Evolutionary conservation across 1,284 basidiomycete genomes (phyloP), one percentile per base, ranked within the genome.

Genomic region (Meripilus lineatus): DNA sequence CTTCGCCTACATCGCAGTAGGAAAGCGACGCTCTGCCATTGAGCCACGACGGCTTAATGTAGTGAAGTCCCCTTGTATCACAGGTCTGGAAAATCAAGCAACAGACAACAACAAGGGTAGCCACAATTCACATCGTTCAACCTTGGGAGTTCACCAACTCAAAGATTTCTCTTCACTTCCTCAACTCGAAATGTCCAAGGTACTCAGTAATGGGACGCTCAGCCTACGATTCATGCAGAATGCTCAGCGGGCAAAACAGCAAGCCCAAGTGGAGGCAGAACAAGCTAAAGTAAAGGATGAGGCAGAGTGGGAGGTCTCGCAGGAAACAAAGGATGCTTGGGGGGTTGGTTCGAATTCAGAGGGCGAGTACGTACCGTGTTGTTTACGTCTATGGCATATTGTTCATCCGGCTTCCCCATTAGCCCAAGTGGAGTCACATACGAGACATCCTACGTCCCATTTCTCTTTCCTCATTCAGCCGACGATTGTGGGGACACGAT

Each of bases 161-260:
- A n/a, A n/a, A n/a, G n/a, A n/a, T n/a, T n/a, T n/a, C n/a, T n/a
- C n/a, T n/a, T n/a, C n/a, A n/a, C n/a, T n/a, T n/a, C n/a, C n/a
- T n/a, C n/a, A n/a, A n/a, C n/a, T n/a, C n/a, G 28, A 8, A 10
- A 80, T 78, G 77, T 65, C 71, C 14, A 83, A 81, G 62, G 68
- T 71, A 1, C 69, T 87, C 39, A 87, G 84, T 61, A 75, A 70
- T 33, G 74, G 80, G 20, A 86, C 84, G 0, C 69, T 88, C 13
- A 75, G 75, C 54, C 70, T 88, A 32, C 74, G 77, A 4, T 88
- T 88, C 58, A 88, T 88, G 85, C 83, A 85, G 63, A 85, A 84
- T 67, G 79, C 81, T 0, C 72, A 75, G 3, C 70, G 75, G 5
- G 67, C 72, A 13, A 76, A 82, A 49, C 68, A 78, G 25, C 58